Percentiles rank a stretch among this genome's conserved stretches.
phyloP scores from a whole-genome alignment of 495 filamentous ascomycete species.

The Achaetomiella virescens region DNA sequence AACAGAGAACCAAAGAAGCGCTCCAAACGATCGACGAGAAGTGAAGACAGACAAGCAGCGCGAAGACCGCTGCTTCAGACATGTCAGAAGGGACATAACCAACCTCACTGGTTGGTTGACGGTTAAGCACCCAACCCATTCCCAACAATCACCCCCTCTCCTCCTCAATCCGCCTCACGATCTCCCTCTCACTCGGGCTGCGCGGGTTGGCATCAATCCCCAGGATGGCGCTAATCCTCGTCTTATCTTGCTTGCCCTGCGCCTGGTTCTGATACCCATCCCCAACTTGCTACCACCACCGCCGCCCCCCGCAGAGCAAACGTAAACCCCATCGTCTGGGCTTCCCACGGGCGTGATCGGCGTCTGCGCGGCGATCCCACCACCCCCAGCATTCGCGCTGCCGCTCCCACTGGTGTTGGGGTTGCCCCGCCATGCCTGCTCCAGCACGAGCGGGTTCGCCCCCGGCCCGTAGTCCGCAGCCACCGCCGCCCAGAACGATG shows the following conservation, averaged over 20 bases:
- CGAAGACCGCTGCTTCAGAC: too few relatives aligned
- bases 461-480: conserved; percentile 63
- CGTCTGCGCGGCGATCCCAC: conserved; percentile 31
- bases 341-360: conserved; percentile 43
- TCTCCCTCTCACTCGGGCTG: conserved; percentile 48
- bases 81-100: too few relatives aligned
- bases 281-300: background rate
- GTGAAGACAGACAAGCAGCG: background rate
- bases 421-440: conserved; percentile 61
- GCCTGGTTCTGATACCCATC: background rate
- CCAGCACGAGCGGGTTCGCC: conserved; percentile 56
- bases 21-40: conserved; percentile 6
- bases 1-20: conserved; percentile 7
- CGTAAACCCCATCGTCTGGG: conserved; percentile 38
- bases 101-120: too few relatives aligned
- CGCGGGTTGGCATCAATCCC: conserved; percentile 49
- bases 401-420: conserved; percentile 8
- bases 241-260: conserved; percentile 40
- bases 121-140: background rate
- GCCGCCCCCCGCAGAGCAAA: background rate
- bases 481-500: conserved; percentile 65
- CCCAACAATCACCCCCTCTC: conserved; percentile 23
- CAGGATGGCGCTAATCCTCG: conserved; percentile 48
- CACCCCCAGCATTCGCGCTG: background rate
- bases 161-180: conserved; percentile 47